Base-by-base conservation (phyloP, 257 asterid species). In the Hygrophila difformis region DNA sequence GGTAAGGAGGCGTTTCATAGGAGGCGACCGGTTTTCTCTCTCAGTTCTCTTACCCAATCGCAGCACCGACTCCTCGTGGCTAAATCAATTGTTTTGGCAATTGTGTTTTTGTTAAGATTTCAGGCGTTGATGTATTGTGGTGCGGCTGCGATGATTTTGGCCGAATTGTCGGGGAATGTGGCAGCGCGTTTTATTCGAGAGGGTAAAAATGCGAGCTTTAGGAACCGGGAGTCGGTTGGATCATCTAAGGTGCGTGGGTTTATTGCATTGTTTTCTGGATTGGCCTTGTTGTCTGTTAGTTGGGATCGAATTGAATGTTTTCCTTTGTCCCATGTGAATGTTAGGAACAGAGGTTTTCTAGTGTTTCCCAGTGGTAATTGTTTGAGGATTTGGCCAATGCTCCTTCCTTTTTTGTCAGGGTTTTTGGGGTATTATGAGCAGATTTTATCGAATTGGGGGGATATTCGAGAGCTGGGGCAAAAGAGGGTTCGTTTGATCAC, bases 251-350 rank as follows among this genome's bases (percentile, higher is more conserved):
- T 75, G 60, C 77, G 81, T 61, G 96, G 98, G 52, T 79, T 79
- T 66, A 43, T 79, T 46, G 69, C 78, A 4, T 69, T 79, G 48
- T 51, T 79, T 62, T 35, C 57, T 29, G 98, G 91, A 29, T 44
- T 89, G 58, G 15, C 75, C 36, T 62, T 85, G 62, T 61, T 89
- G 43, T 89, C 94, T 59, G 20, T 89, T 49, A 79, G 96, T 61
- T 85, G 98, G 98, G 98, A 89, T 66, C 75, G 89, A 60, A 60
- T 85, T 16, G 96, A 82, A 39, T 89, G 98, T 48, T 89, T 85
- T 38, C 98, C 98, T 44, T 55, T 77, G 2, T 79, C 96, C 21
- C 69, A 75, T 49, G 71, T 79, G 18, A 84, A 81, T 61, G 55
- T 79, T n/a, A 34, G 60, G 50, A 69, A 62, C 59, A 62, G 47